Evolutionary conservation across 441 rosid genomes (phyloP).

Genomic region (Lepidium campestre): DNA sequence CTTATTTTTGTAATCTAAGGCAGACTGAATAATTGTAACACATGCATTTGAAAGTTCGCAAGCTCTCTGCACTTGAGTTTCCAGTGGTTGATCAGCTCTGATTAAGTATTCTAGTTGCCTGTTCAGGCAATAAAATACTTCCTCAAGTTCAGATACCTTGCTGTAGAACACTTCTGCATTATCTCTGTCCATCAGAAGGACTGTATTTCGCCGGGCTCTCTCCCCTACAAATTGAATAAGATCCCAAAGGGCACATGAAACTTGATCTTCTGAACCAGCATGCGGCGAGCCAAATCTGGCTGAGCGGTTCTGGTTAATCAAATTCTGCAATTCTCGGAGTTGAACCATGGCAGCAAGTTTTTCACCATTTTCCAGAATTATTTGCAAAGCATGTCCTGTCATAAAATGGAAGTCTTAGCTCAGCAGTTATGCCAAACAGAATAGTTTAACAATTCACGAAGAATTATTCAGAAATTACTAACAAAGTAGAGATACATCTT

Average conservation of each 20-base stretch:
- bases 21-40: constrained; percentile 56
- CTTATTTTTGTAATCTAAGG: constrained; percentile 65
- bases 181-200: constrained; percentile 97
- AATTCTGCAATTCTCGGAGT: constrained; percentile 78
- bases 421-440: not conserved
- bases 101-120: constrained; percentile 61
- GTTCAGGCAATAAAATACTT: constrained; percentile 74
- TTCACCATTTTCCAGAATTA: constrained; percentile 91
- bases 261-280: constrained; percentile 48
- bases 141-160: constrained; percentile 93
- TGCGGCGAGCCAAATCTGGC: constrained; percentile 34
- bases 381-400: constrained; percentile 77
- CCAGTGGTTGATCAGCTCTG: constrained; percentile 54
- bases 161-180: constrained; percentile 97
- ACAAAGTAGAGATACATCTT: not conserved
- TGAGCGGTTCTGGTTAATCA: constrained; percentile 63
- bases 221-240: constrained; percentile 93
- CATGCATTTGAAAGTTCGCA: constrained; percentile 78
- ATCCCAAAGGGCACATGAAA: constrained; percentile 89
- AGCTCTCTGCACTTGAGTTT: constrained; percentile 63
- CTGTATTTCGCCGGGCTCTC: constrained; percentile 76
- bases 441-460: not conserved
- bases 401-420: constrained; percentile 15
- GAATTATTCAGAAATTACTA: not conserved
- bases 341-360: constrained; percentile 89